Conservation (phyloP, 768 basidiomycete species). For the Leccinum subtestaceum region DNA sequence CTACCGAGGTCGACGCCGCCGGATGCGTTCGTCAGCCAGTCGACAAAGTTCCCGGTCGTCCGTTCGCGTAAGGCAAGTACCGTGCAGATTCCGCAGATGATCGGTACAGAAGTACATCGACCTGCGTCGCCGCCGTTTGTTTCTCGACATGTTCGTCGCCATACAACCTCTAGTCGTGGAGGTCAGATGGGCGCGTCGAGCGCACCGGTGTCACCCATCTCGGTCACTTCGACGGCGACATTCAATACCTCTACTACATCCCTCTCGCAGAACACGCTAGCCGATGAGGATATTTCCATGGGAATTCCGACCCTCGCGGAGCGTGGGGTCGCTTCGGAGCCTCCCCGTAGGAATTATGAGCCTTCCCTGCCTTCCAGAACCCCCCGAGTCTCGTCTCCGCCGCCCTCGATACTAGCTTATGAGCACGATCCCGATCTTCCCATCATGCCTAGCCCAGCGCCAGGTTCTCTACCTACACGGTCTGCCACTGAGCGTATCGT, state of each 20-base stretch:
- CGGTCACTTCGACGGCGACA: constrained; percentile 26
- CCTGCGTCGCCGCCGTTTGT: constrained; percentile 36
- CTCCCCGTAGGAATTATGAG: constrained; percentile 23
- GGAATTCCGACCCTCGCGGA: constrained; percentile 13
- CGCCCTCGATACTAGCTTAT: constrained; percentile 16
- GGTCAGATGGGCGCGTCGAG: constrained; percentile 29
- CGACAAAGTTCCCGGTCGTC: constrained; percentile 8
- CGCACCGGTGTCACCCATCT: constrained; percentile 33
- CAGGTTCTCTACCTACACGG: constrained; percentile 25
- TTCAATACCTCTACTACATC: constrained; percentile 24
- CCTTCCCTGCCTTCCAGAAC: constrained; percentile 16
- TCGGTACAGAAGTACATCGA: constrained; percentile 15
- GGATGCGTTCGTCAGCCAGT: constrained; percentile 17
- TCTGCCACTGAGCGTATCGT: constrained; percentile 34
- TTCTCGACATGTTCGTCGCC: constrained; percentile 32
- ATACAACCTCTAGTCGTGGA: constrained; percentile 32
- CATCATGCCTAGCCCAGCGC: constrained; percentile 13
- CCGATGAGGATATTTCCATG: constrained; percentile 19
- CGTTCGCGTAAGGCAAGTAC: constrained; percentile 27
- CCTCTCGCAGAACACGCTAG: constrained; percentile 16
- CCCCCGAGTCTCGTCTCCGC: constrained; percentile 27
- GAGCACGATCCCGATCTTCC: constrained; percentile 31
- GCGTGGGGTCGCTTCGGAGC: constrained; percentile 23
- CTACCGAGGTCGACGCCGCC: constrained; percentile 7
- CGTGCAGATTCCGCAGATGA: constrained; percentile 23